Evolutionary conservation across 352 stramenopile genomes (phyloP), one percentile per base, ranked within the genome.

Genomic region (Phytopythium helicoides): DNA sequence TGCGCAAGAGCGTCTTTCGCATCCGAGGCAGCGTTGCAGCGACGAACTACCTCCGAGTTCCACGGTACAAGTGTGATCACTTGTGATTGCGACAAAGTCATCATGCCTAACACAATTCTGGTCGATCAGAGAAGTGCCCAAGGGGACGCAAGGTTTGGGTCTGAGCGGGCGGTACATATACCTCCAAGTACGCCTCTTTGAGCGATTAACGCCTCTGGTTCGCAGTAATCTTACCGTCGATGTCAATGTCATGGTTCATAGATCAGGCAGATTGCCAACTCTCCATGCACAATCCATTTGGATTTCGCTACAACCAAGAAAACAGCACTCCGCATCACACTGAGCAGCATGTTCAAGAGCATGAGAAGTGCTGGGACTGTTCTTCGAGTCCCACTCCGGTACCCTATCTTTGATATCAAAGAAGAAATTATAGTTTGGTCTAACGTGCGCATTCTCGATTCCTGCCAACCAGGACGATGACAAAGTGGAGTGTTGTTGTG

Each of bases 1-100:
- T 95, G 38, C 73, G 82, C 45, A 92, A 94, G 56, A 91, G 79
- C 36, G 75, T 95, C 2, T 90, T 89, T 44, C 73, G 73, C 50
- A 81, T 95, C 47, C 70, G 77, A 8, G 84, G 83, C 19, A 62
- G 73, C 31, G 89, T 92, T 25, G 81, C 81, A 19, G 71, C 81
- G 34, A 81, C 71, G 16, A 92, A 93, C 51, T 91, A 81, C 55
- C 53, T 95, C 3, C 70, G 76, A 15, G 71, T 95, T 25, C 86
- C 81, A 47, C 75, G 78, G 52, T 77, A 58, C 6, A 26, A 22
- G 15, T 8, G 8, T 14, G 6, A n/a, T n/a, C n/a, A n/a, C 23
- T 23, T 19, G 18, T 23, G 2, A 26, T 8, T 14, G 5, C 28
- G 28, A 33, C 9, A 26, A 8, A 16, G 16, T 36, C 3, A 1